A percentile compares a stretch with the other conserved stretches of the same genome.
These are phyloP conservation scores for Penicillium angulare DNA, from an alignment of 495 filamentous ascomycete species.

Conservation along the genomic window DNA sequence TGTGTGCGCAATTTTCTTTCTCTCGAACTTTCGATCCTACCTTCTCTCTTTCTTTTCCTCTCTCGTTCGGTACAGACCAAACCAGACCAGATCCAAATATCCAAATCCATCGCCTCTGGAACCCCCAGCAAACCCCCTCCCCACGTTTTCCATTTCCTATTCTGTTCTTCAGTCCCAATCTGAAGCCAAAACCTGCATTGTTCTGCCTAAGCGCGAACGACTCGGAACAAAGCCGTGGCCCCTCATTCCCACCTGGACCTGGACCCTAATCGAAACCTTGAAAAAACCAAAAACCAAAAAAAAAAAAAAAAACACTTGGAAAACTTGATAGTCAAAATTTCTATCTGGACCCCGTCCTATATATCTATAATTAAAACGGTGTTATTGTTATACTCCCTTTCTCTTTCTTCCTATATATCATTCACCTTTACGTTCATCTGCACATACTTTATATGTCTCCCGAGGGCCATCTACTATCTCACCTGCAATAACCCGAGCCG, in stretches of 20 bases:
- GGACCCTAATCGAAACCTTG: not conserved
- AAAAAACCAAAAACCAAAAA: slow-evolving; percentile 6
- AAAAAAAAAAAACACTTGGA: slow-evolving; percentile 2
- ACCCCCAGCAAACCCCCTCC: not conserved
- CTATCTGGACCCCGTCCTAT: slow-evolving; percentile 1
- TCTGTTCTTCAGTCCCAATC: not conserved
- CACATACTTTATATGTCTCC: no score
- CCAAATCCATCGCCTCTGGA: not conserved
- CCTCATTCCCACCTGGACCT: not conserved
- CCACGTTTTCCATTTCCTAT: not conserved
- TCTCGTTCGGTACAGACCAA: not conserved
- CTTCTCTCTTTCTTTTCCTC: slow-evolving; percentile 2
- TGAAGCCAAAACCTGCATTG: not conserved
- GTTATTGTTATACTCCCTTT: no score
- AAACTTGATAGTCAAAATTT: no score
- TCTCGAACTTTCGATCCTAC: no score
- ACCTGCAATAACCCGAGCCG: no score
- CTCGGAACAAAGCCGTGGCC: slow-evolving; percentile 9
- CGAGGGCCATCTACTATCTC: no score
- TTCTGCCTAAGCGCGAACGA: slow-evolving; percentile 11
- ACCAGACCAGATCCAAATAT: not conserved
- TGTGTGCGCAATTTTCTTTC: slow-evolving; percentile 1
- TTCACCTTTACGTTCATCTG: no score
- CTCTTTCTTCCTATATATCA: no score
- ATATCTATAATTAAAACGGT: not conserved